Percentiles rank a stretch among this genome's conserved stretches.
phyloP scores from a whole-genome alignment of 192 early-diverging fungal genomes.

The Hyaloraphidium curvatum region DNA sequence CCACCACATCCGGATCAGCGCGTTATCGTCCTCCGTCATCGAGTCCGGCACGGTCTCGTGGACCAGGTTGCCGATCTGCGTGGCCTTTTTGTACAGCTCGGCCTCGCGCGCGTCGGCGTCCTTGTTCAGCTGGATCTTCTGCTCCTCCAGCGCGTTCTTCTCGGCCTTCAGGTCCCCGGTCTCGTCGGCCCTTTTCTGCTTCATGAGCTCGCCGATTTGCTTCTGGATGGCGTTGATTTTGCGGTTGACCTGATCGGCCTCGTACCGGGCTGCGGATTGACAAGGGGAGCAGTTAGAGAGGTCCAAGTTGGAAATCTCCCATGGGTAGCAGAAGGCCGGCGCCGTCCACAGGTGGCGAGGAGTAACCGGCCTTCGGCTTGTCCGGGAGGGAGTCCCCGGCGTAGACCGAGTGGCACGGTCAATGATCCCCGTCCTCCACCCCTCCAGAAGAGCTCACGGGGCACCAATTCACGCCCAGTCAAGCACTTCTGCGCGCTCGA shows the following conservation, averaged over 20 bases:
- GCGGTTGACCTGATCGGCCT: constrained; percentile 75
- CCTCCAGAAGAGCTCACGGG: background rate
- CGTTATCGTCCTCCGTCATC: constrained; percentile 53
- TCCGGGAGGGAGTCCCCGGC: background rate
- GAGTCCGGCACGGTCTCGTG: constrained; percentile 77
- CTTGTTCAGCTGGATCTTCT: constrained; percentile 36
- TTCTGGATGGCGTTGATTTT: constrained; percentile 82
- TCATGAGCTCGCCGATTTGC: constrained; percentile 70
- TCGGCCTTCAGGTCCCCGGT: constrained; percentile 46
- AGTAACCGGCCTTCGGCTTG: too few species aligned
- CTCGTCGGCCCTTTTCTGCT: constrained; percentile 60
- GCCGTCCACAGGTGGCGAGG: background rate
- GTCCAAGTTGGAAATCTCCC: background rate
- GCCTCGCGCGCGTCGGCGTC: constrained; percentile 46
- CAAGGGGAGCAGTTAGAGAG: background rate
- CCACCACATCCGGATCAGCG: constrained; percentile 26
- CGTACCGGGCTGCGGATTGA: constrained; percentile 45
- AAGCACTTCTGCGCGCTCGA: background rate
- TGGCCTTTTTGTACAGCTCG: constrained; percentile 37
- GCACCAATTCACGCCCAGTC: background rate
- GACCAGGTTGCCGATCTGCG: constrained; percentile 78
- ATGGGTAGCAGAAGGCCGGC: background rate
- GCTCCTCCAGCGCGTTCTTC: constrained; percentile 51
- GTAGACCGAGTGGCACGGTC: background rate
- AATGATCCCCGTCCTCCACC: background rate